A percentile compares a stretch with the other conserved stretches of the same genome.
Evolutionary conservation across 306 rosid genomes (phyloP).

Genomic region (Ormosia semicastrata): DNA sequence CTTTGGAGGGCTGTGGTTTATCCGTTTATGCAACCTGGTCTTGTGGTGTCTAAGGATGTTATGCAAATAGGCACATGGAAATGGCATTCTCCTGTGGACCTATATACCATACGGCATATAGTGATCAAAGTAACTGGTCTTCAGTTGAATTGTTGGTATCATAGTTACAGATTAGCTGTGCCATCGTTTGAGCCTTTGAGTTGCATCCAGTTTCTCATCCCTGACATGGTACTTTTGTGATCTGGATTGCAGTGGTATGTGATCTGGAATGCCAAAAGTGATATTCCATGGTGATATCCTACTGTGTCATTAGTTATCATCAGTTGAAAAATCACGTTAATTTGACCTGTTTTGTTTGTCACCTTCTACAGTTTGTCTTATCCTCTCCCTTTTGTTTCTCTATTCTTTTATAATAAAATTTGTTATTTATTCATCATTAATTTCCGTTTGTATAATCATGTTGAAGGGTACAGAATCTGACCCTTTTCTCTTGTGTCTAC

Average conservation of each 20-base stretch:
- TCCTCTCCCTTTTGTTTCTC: neutral
- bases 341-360: neutral
- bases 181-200: neutral
- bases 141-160: neutral
- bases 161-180: neutral
- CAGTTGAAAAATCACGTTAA: neutral
- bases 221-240: neutral
- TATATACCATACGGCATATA: neutral
- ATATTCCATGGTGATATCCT: constrained; percentile 2
- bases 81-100: neutral
- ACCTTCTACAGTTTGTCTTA: neutral
- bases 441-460: neutral
- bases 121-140: neutral
- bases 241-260: neutral
- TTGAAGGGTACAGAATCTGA: constrained; percentile 5
- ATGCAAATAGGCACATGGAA: neutral
- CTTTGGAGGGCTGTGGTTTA: neutral
- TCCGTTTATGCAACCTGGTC: neutral
- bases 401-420: neutral
- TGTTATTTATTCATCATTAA: neutral
- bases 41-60: neutral
- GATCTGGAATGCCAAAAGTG: neutral
- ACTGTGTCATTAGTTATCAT: neutral
- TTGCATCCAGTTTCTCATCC: neutral
- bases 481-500: constrained; percentile 17